Base-by-base conservation (phyloP, 176 grass and related monocot species). In the Luzula sylvatica region DNA sequence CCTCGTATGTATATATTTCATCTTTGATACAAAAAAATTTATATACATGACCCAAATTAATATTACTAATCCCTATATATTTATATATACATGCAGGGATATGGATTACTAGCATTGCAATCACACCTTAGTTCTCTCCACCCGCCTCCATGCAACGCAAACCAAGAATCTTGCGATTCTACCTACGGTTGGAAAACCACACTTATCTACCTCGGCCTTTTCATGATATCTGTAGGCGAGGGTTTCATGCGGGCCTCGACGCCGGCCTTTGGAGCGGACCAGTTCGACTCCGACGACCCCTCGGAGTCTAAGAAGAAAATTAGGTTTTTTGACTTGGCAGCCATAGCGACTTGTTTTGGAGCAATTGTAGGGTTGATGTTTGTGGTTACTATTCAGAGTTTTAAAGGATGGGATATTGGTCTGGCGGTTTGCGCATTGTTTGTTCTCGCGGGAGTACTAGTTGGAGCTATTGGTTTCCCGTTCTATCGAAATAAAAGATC, bases 41-140 rank as follows among this genome's bases (percentile, higher is more conserved):
- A n/a, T n/a, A n/a, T n/a, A n/a, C n/a, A n/a, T n/a, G n/a, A n/a
- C n/a, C n/a, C n/a, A n/a, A n/a, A n/a, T n/a, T n/a, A n/a, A n/a
- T n/a, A n/a, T n/a, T n/a, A n/a, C n/a, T n/a, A n/a, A n/a, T n/a
- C n/a, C n/a, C 30, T 35, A 7, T 35, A 35, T 35, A 35, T 35
- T 35, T 7, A 35, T 35, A 35, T 35, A 35, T 7, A 35, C 30
- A 35, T 35, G 30, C 72, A 82, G 78, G 72, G 78, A 16, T 82
- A 77, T 42, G 51, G 42, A 38, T 61, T 76, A 28, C 52, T 82
- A 46, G 72, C 78, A 25, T 24, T 76, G 16, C 78, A 82, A 47
- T 55, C 72, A 22, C 67, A 72, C 39, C 44, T 77, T 11, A 43
- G 65, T 49, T 67, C 67, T 13, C 46, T 76, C 9, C 78, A 76